Base-by-base conservation (phyloP, 352 stramenopile genomes). In the Plasmopara muralis region DNA sequence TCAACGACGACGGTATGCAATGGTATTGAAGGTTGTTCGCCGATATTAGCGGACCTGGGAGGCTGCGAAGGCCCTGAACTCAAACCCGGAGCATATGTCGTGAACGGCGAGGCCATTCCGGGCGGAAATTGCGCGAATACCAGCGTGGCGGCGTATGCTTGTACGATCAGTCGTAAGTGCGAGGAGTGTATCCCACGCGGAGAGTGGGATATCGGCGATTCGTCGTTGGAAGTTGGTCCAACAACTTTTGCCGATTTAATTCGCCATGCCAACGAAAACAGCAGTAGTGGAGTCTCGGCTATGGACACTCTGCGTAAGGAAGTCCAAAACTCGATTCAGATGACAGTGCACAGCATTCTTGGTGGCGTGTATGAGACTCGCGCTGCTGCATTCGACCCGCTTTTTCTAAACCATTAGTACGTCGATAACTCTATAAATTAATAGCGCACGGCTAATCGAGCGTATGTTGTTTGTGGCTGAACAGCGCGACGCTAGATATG, bases 201-300 rank as follows among this genome's bases (percentile, higher is more conserved):
- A 18, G 75, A 88, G 41, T 88, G 77, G 77, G 55, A 68, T 46
- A 73, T 88, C 39, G 63, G 74, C 15, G 51, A 70, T 33, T 84
- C 77, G 14, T 81, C 77, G 40, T 72, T 84, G 45, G 77, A 88
- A 41, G 78, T 88, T 15, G 75, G 75, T 0, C 63, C 78, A 9
- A 87, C 73, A 0, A 74, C 72, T 25, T 79, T 87, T 51, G 61
- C 72, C 2, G 77, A 88, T 41, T 69, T 84, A 41, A 59, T 88
- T 43, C 71, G 64, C 2, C 67, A 72, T 38, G 73, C 71, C 0
- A 53, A 35, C 25, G 28, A 60, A 9, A 60, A 54, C 16, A 70
- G 53, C 48, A 64, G 41, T 50, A 64, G 48, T 20, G 44, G 50
- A 9, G 47, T 33, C 42, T 55, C 43, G n/a, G 29, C 55, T 3